Evolutionary conservation across 495 filamentous ascomycete genomes (phyloP), one percentile per base, ranked within the genome.

Genomic region (Chlorociboria aeruginascens): DNA sequence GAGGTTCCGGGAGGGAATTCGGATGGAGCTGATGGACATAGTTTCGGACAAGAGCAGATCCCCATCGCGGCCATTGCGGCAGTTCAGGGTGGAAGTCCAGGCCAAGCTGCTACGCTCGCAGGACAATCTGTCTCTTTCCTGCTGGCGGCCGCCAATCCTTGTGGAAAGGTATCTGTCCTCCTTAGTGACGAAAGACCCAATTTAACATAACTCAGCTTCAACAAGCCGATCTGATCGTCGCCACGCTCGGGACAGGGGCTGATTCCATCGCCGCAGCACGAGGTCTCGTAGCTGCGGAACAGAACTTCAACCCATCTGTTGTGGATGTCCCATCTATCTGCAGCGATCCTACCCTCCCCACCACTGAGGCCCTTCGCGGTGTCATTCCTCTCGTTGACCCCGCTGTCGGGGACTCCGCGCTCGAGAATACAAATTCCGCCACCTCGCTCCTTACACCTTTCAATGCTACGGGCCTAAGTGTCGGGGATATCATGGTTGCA

Each of bases 251-350:
- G 10, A 69, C 56, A 45, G 69, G 72, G 43, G 58, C 66, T 16
- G 60, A 63, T 48, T 77, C 75, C 43, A 67, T 81, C 44, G 64
- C 67, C 8, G 78, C 70, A 6, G 78, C 78, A 31, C 69, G 70
- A 43, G 70, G 66, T 8, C 65, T 81, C 0, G 78, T 82, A 6
- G 71, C 70, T 10, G 76, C 78, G n/a, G 78, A 82, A 68, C 74
- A 79, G 65, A 81, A 82, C 70, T 76, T 76, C 68, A 82, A 82
- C 65, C 73, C 73, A 34, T 81, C 77, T 49, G 69, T 56, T 25
- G 67, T 70, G 38, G 59, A 56, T 33, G 67, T 74, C 28, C 78
- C 77, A 43, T 69, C 63, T 45, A 70, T 81, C 58, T 81, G 78
- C 61, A 64, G 58, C 9, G 78, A 82, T 47, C 59, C 69, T 8